Conservation (phyloP, 2,329 filamentous ascomycete genomes). For the Achaetomium macrosporum region DNA sequence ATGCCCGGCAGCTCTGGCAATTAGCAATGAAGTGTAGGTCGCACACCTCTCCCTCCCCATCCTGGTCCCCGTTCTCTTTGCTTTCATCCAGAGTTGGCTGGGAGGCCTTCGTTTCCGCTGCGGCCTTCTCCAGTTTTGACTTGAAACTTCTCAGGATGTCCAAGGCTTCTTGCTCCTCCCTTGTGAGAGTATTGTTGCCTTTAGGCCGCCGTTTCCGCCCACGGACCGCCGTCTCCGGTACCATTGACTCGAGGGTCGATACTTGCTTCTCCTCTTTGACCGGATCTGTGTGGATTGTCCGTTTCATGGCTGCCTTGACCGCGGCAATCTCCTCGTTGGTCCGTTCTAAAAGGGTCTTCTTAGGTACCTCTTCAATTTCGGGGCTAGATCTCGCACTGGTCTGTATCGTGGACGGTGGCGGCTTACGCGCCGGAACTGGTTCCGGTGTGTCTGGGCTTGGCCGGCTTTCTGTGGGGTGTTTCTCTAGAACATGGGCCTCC, state of each 20-base stretch:
- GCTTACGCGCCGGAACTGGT: slow-evolving; percentile 13
- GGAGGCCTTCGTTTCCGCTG: slow-evolving; percentile 34
- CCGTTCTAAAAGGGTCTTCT: slow-evolving; percentile 54
- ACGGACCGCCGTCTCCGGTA: slow-evolving; percentile 63
- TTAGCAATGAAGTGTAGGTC: slow-evolving; percentile 95
- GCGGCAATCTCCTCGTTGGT: slow-evolving; percentile 78
- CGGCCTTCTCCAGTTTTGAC: slow-evolving; percentile 59
- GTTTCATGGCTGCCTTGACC: slow-evolving; percentile 74
- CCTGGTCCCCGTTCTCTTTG: slow-evolving; percentile 27
- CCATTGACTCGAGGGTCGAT: slow-evolving; percentile 65
- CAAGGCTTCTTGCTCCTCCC: slow-evolving; percentile 59
- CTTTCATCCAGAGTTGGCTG: slow-evolving; percentile 22
- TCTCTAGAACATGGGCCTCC: slow-evolving; percentile 6
- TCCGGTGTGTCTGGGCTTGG: slow-evolving; percentile 10
- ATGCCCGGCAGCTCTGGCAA: slow-evolving; percentile 84
- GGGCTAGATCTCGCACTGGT: slow-evolving; percentile 17
- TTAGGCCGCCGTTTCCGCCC: slow-evolving; percentile 65
- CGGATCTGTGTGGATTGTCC: slow-evolving; percentile 48
- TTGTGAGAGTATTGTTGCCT: slow-evolving; percentile 44
- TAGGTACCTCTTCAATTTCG: slow-evolving; percentile 24
- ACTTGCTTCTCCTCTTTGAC: slow-evolving; percentile 47
- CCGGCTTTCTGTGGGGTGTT: neutral
- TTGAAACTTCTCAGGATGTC: slow-evolving; percentile 74
- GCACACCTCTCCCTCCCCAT: slow-evolving; percentile 64
- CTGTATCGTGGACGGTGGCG: slow-evolving; percentile 9